phyloP scores from a whole-genome alignment of 768 basidiomycete genomes.

The Pisolithus albus region DNA sequence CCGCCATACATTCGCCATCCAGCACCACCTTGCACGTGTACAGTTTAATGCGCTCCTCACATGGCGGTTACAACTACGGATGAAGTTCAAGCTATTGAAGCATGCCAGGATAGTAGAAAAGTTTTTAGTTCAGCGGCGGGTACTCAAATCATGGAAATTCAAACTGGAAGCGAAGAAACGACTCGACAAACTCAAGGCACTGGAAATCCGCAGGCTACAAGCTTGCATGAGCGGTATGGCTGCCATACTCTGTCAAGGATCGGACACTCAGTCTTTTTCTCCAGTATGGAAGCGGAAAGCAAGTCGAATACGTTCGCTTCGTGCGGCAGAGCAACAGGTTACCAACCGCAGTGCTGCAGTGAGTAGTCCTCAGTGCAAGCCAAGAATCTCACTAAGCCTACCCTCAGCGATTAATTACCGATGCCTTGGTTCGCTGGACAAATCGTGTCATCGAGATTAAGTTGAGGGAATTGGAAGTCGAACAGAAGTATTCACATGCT shows the following conservation, averaged over 20 bases:
- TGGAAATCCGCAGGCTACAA: slow-evolving; percentile 33
- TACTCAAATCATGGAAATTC: slow-evolving; percentile 43
- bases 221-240: slow-evolving; percentile 27
- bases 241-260: slow-evolving; percentile 16
- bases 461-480: slow-evolving; percentile 60
- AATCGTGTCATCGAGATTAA: slow-evolving; percentile 69
- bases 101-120: slow-evolving; percentile 50
- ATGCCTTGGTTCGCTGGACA: slow-evolving; percentile 55
- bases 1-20: slow-evolving; percentile 40
- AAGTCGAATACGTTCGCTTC: slow-evolving; percentile 33
- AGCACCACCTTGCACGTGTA: slow-evolving; percentile 25
- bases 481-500: slow-evolving; percentile 37
- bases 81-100: slow-evolving; percentile 41
- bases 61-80: slow-evolving; percentile 54
- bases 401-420: slow-evolving; percentile 45
- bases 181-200: slow-evolving; percentile 37
- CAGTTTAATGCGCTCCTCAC: slow-evolving; percentile 41
- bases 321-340: slow-evolving; percentile 40
- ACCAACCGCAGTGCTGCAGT: slow-evolving; percentile 36
- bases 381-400: neutral
- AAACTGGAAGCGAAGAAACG: slow-evolving; percentile 39
- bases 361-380: slow-evolving; percentile 7
- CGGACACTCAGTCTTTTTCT: slow-evolving; percentile 3
- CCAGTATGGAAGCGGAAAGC: slow-evolving; percentile 45
- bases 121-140: slow-evolving; percentile 42